Conservation (phyloP, 257 asterid species). For the Nicotiana sylvestris region DNA sequence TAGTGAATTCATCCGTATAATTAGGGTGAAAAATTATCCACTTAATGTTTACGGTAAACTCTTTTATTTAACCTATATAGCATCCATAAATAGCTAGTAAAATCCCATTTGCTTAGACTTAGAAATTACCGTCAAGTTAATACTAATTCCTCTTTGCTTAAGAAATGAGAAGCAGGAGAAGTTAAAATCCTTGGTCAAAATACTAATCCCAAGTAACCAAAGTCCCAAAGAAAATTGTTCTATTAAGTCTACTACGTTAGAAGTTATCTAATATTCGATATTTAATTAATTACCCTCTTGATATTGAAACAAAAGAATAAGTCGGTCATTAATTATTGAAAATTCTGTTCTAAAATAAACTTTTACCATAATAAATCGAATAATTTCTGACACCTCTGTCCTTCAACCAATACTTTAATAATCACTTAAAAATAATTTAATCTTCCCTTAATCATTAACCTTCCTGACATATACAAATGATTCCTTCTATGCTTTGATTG, state of each 20-base stretch:
- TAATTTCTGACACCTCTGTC: slow-evolving; percentile 45
- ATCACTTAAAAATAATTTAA: slow-evolving; percentile 4
- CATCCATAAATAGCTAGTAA: too few species aligned
- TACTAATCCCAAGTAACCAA: too few species aligned
- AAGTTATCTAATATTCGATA: background rate
- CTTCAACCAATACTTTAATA: slow-evolving; percentile 19
- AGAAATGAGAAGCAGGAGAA: too few species aligned
- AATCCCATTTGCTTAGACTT: too few species aligned
- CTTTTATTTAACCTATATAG: too few species aligned
- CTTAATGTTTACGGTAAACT: too few species aligned
- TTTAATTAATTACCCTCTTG: background rate
- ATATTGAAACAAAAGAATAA: slow-evolving; percentile 15
- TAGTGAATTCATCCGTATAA: too few species aligned
- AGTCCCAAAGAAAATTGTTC: background rate
- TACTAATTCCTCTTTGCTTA: too few species aligned
- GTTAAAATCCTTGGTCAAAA: too few species aligned
- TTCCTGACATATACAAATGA: slow-evolving; percentile 19
- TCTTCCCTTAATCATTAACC: slow-evolving; percentile 31
- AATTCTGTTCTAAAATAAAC: slow-evolving; percentile 1
- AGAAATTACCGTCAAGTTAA: too few species aligned
- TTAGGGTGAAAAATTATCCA: too few species aligned
- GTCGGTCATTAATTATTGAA: slow-evolving; percentile 13
- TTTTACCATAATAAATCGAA: slow-evolving; percentile 21
- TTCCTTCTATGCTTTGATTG: slow-evolving; percentile 38
- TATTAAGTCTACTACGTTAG: background rate